Evolutionary conservation across 345 rosid species (phyloP).

Genomic region (Heritiera littoralis): DNA sequence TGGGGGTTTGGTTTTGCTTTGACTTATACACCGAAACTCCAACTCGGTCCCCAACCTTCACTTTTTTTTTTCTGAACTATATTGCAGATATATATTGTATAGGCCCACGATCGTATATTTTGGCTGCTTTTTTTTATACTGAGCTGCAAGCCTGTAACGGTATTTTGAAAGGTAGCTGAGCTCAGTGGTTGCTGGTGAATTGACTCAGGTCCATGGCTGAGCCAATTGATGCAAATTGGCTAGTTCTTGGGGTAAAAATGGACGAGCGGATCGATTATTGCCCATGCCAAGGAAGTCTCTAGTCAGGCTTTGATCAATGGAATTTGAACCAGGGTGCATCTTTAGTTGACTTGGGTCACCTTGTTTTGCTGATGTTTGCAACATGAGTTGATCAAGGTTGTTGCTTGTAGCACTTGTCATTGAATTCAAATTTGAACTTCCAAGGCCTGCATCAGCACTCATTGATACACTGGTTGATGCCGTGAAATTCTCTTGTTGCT

Average conservation of each 20-base stretch:
- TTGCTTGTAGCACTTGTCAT: conserved; percentile 26
- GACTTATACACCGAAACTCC: not conserved
- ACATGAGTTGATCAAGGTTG: conserved; percentile 36
- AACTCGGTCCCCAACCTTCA: conserved; percentile 24
- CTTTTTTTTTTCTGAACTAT: not conserved
- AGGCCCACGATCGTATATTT: not conserved
- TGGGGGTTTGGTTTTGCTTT: not conserved
- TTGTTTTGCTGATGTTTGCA: conserved; percentile 36
- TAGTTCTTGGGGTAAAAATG: conserved; percentile 63
- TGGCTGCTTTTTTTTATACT: not conserved
- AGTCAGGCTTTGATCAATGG: conserved; percentile 52
- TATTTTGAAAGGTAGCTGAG: conserved; percentile 21
- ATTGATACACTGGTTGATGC: conserved; percentile 18
- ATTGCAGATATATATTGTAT: not conserved
- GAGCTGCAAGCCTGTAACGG: not conserved
- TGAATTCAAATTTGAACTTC: conserved; percentile 33
- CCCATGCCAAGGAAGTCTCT: conserved; percentile 84
- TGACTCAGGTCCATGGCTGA: conserved; percentile 52
- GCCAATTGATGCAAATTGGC: conserved; percentile 71
- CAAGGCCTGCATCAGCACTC: conserved; percentile 13
- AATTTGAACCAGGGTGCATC: conserved; percentile 34
- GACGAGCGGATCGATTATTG: conserved; percentile 44
- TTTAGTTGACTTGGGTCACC: conserved; percentile 28
- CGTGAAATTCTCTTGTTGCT: conserved; percentile 31
- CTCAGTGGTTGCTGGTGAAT: conserved; percentile 38